Percentiles rank a stretch among this genome's conserved stretches.
Conservation (phyloP, 2,329 filamentous ascomycete genomes). For the Aspergillus nomiae region DNA sequence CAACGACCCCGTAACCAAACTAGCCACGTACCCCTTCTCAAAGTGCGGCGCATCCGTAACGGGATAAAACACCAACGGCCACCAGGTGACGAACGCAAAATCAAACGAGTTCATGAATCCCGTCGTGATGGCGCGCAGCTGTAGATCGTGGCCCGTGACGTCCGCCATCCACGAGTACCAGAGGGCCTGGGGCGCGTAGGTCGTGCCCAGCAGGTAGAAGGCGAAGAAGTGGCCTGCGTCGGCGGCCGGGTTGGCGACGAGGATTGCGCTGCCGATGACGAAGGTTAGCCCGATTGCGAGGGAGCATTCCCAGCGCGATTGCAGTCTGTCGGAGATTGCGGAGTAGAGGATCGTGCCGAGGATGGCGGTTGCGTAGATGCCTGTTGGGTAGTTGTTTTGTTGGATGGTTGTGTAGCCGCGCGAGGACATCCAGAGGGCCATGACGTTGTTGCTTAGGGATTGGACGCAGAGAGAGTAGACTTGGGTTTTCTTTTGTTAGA, state of each 20-base stretch:
- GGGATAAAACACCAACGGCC: constrained; percentile 45
- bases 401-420: constrained; percentile 47
- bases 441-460: constrained; percentile 48
- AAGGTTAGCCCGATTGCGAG: constrained; percentile 47
- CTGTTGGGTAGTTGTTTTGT: constrained; percentile 51
- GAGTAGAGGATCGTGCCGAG: constrained; percentile 46
- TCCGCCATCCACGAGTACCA: constrained; percentile 54
- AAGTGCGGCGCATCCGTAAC: constrained; percentile 45
- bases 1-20: constrained; percentile 40
- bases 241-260: neutral
- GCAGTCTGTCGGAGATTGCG: constrained; percentile 44
- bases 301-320: constrained; percentile 49
- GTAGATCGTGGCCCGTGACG: constrained; percentile 36
- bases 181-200: constrained; percentile 49
- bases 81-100: constrained; percentile 47
- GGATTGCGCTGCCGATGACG: constrained; percentile 34
- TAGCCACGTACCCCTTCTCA: constrained; percentile 44
- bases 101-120: constrained; percentile 50
- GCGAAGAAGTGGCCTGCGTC: constrained; percentile 45
- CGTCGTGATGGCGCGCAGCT: constrained; percentile 48
- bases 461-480: constrained; percentile 50
- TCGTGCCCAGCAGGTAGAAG: constrained; percentile 49
- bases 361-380: constrained; percentile 45
- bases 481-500: neutral
- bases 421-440: constrained; percentile 49